Conservation (phyloP, 805 yeast genomes). For the Yamadazyma akitaensis region DNA sequence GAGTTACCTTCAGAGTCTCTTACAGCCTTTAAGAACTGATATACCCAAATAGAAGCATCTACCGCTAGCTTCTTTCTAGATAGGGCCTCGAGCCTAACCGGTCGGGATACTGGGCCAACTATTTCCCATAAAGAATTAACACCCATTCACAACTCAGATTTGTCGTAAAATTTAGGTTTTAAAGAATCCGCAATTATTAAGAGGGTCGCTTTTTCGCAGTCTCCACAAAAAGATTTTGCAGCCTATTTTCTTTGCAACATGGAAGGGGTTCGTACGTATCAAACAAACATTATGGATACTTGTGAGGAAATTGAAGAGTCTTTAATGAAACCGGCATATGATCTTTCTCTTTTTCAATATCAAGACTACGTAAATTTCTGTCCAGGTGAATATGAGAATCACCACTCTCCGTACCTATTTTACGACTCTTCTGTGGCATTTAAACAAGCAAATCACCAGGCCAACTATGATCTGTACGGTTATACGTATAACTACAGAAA, state of each 20-base stretch:
- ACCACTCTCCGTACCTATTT: neutral
- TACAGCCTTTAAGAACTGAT: conserved; percentile 93
- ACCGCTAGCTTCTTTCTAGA: conserved; percentile 80
- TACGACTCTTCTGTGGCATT: neutral
- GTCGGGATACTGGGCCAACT: conserved; percentile 83
- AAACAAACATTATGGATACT: neutral
- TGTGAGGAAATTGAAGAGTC: neutral
- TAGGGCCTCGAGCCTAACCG: conserved; percentile 83
- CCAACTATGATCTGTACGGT: neutral
- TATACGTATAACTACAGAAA: neutral
- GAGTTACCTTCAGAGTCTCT: conserved; percentile 81
- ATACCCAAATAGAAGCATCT: conserved; percentile 98
- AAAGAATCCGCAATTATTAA: neutral
- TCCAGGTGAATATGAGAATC: neutral
- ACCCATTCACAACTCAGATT: conserved; percentile 61
- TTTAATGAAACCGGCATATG: neutral
- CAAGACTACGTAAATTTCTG: neutral
- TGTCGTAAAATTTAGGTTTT: too few species aligned
- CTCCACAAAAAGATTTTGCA: conserved; percentile 4
- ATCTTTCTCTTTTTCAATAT: neutral
- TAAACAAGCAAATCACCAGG: neutral
- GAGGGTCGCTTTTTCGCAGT: neutral
- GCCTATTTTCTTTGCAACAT: conserved; percentile 1
- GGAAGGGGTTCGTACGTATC: neutral
- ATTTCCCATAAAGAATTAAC: conserved; percentile 94